Conservation (phyloP, 768 basidiomycete genomes). For the Lactarius vividus region DNA sequence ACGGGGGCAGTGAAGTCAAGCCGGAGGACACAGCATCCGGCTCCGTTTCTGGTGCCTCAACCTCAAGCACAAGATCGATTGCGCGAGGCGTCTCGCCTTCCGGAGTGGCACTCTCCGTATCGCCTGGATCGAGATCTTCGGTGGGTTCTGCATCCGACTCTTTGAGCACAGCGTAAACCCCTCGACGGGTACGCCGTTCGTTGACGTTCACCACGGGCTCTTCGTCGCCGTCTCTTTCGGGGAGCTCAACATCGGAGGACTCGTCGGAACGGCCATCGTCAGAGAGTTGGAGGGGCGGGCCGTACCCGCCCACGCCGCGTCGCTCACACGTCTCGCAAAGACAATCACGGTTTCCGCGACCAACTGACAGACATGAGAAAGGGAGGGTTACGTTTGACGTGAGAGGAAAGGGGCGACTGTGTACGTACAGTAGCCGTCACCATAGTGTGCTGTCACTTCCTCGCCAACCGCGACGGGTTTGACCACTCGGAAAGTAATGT, state of each 20-base stretch:
- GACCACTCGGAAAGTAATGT: constrained; percentile 85
- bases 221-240: constrained; percentile 32
- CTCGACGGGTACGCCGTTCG: constrained; percentile 76
- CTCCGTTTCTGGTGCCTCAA: constrained; percentile 22
- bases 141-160: constrained; percentile 61
- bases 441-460: constrained; percentile 88
- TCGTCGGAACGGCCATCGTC: constrained; percentile 51
- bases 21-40: constrained; percentile 10
- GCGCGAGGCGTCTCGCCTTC: constrained; percentile 5
- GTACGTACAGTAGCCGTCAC: constrained; percentile 83
- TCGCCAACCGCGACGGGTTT: constrained; percentile 76
- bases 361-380: constrained; percentile 47
- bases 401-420: constrained; percentile 27
- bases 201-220: constrained; percentile 57
- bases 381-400: constrained; percentile 26
- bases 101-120: constrained; percentile 27
- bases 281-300: constrained; percentile 49
- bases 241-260: constrained; percentile 29
- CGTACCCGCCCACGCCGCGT: constrained; percentile 70
- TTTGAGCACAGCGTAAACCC: constrained; percentile 72
- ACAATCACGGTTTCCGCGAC: constrained; percentile 68
- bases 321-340: constrained; percentile 86
- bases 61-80: constrained; percentile 20
- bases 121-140: constrained; percentile 44
- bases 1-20: constrained; percentile 15